These are phyloP conservation scores for Candida ortonii DNA, from an alignment of 805 yeast genomes.

Conservation along the genomic window DNA sequence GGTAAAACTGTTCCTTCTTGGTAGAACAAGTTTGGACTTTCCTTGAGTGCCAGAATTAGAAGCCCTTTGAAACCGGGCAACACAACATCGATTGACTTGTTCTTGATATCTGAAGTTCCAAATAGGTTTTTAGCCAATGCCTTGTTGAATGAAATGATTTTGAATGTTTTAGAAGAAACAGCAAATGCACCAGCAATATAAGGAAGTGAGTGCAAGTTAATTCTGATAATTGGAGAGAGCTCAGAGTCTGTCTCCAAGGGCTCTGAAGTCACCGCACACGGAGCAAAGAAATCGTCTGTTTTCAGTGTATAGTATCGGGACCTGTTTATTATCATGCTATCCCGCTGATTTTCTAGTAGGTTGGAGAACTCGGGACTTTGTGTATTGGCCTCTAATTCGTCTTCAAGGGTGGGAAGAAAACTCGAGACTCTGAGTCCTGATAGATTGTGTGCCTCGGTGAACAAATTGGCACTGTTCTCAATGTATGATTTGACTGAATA, in stretches of 20 bases:
- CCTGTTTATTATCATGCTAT: slow-evolving; percentile 47
- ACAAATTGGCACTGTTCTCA: slow-evolving; percentile 23
- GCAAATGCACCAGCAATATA: slow-evolving; percentile 86
- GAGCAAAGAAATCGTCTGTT: slow-evolving; percentile 44
- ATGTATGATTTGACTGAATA: slow-evolving; percentile 25
- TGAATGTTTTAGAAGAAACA: slow-evolving; percentile 48
- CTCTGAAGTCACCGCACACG: slow-evolving; percentile 71
- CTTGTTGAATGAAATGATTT: slow-evolving; percentile 69
- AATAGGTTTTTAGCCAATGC: slow-evolving; percentile 76
- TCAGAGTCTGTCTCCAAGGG: slow-evolving; percentile 47
- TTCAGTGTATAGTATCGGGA: slow-evolving; percentile 63
- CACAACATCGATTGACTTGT: slow-evolving; percentile 50
- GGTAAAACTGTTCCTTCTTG: slow-evolving; percentile 79
- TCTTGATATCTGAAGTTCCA: slow-evolving; percentile 56
- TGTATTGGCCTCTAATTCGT: slow-evolving; percentile 11
- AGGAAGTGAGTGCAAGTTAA: slow-evolving; percentile 75
- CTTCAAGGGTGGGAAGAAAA: slow-evolving; percentile 25
- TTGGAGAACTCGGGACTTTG: slow-evolving; percentile 8
- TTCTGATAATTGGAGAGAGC: slow-evolving; percentile 37
- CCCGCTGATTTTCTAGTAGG: slow-evolving; percentile 26
- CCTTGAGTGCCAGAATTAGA: slow-evolving; percentile 39
- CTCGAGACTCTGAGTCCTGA: slow-evolving; percentile 13
- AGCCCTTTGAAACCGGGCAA: slow-evolving; percentile 61
- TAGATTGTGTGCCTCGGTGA: slow-evolving; percentile 20
- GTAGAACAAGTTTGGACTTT: slow-evolving; percentile 38